Base-by-base conservation (phyloP, 108 stramenopile species). In the Cylindrotheca fusiformis region DNA sequence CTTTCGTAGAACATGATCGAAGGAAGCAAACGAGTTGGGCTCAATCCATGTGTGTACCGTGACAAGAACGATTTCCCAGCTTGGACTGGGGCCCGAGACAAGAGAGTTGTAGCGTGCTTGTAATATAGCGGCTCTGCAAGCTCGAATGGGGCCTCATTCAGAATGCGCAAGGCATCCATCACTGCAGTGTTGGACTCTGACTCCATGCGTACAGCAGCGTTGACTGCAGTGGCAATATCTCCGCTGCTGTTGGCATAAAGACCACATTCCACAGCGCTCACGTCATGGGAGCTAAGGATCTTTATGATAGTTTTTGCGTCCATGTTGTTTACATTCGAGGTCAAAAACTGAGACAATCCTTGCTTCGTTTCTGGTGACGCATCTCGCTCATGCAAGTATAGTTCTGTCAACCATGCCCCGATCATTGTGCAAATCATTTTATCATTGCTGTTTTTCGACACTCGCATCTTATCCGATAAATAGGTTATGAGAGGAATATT, bases 351-450 rank as follows among this genome's bases (percentile, higher is more conserved):
- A 23, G 83, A 61, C 10, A 88, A 59, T 24, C 65, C 78, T 52
- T 76, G 75, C 52, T 67, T 54, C 17, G 73, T 71, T 20, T 69
- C 46, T 22, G 56, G 60, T 14, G 65, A 58, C 8, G 71, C 51
- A 52, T 69, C 52, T 36, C 76, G 64, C 52, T 93, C 88, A 47
- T 89, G 83, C 44, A 93, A 55, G 57, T 87, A 79, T 18, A 93
- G 63, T 71, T 91, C 89, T 8, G 88, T 78, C 48, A 94, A 63
- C 93, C 93, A 94, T 4, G 90, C 77, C 21, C 87, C 93, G 53
- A 94, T 79, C 86, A 94, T 94, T 53, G 88, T 90, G 52, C 77
- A 86, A 0, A 81, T 76, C 65, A 87, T 72, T 20, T 68, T 70
- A 65, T 91, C 85, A 52, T 84, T 67, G 33, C 83, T 85, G 41